Base-by-base conservation (phyloP, 768 basidiomycete genomes). In the Tricholoma furcatifolium region DNA sequence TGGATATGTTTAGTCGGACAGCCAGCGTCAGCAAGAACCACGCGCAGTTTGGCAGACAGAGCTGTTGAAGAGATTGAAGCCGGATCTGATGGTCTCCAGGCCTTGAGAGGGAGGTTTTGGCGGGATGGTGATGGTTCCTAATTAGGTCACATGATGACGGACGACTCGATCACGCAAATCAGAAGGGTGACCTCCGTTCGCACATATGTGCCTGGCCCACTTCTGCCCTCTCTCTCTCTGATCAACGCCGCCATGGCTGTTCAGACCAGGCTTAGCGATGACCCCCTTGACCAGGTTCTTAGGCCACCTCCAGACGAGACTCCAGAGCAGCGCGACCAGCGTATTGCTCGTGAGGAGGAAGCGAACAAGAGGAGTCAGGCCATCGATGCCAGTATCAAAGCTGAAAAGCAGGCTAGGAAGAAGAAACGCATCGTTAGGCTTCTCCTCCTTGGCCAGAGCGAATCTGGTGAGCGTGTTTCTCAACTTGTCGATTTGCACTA, bases 381-480 rank as follows among this genome's bases (percentile, higher is more conserved):
- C 50, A 91, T 91, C 70, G 89, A 91, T 72, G 86, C 88, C 51
- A 73, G 74, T 44, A 83, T 93, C 73, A 84, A 80, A 62, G 75
- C 77, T 5, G 84, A 87, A 64, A 77, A 78, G 31, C 83, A 82
- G 60, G 78, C 81, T 1, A 65, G 76, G 54, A 78, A 81, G 70
- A 90, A 87, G 75, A 83, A 77, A 65, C 79, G 79, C 43, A 76
- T 88, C 52, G 89, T 92, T 50, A 74, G 86, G 53, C 76, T 92
- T 12, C 71, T 92, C 41, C 74, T 92, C 18, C 80, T 92, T 1
- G 90, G 90, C 6, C 90, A 91, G 74, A 88, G 85, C 70, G 89
- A 92, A 73, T 88, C 84, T 6, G 88, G 88, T 85, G 65, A 58
- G 84, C 69, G 30, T 47, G 3, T 21, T 20, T 27, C 40, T 36